Base-by-base conservation (phyloP, 148 eudicot species). In the Vaccinium corymbosum region DNA sequence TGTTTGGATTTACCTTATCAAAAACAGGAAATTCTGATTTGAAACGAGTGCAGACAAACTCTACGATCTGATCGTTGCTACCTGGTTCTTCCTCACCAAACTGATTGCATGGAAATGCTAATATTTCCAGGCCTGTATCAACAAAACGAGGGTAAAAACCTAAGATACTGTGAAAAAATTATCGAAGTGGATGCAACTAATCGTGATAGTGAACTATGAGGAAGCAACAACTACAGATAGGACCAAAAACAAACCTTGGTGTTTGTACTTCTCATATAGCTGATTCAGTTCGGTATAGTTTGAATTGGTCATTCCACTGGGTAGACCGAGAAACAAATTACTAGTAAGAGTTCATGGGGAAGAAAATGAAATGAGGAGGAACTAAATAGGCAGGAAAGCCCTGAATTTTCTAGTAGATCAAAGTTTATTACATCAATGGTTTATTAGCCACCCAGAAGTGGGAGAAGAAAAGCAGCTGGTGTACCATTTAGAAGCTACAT, bases 401-500 rank as follows among this genome's bases (percentile, higher is more conserved):
- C 66, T 35, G 16, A 57, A 38, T 59, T 35, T 48, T 11, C 35
- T 81, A 66, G 27, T 64, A 14, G 19, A 81, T 81, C 73, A 46
- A 19, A 25, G 14, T 55, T 48, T 14, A 66, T 66, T 66, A 22
- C 12, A 42, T 35, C 32, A 14, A 52, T 19, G 19, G 61, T 17
- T 29, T 55, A 79, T 14, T 79, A 50, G 7, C 64, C 48, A 79
- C n/a, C 61, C 22, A 80, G 51, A 32, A 80, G 71, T 5, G 53
- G 27, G 16, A 80, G n/a, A 70, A 15, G 17, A 76, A 70, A 53
- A 19, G 74, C 51, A 57, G n/a, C 49, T 22, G 52, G 22, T 1
- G 10, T 89, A 94, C 98, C 98, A 94, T 87, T 89, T 87, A 16
- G 98, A 94, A 83, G 98, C 98, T 82, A 94, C 98, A 88, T 94